Evolutionary conservation across 2,329 filamentous ascomycete species (phyloP).

Genomic region (Hymenoscyphus albidus): DNA sequence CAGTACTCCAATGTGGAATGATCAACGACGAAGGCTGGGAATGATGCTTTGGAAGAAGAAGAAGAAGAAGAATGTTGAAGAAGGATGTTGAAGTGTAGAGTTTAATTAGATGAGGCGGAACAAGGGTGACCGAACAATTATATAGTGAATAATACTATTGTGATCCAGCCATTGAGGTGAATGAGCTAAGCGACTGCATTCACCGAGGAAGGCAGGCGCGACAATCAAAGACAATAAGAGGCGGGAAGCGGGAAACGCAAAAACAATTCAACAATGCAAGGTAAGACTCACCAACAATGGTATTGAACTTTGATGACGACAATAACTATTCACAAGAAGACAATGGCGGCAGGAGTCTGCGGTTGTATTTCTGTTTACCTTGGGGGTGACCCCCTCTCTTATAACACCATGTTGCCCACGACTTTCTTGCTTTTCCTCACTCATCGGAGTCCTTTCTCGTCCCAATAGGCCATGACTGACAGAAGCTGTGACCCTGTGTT

Average conservation of each 20-base stretch:
- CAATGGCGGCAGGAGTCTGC: conserved; percentile 18
- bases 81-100: neutral
- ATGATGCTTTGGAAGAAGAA: neutral
- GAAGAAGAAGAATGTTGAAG: no score
- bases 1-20: neutral
- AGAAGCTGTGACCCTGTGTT: conserved; percentile 9
- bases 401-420: conserved; percentile 15
- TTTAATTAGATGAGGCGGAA: neutral
- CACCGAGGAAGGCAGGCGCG: neutral
- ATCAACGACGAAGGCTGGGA: neutral
- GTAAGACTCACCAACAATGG: conserved; percentile 20
- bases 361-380: conserved; percentile 10
- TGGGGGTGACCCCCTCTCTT: conserved; percentile 17
- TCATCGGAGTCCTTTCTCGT: neutral
- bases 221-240: neutral
- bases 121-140: neutral
- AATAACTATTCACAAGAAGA: conserved; percentile 16
- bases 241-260: neutral
- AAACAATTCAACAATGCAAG: neutral
- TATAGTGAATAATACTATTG: neutral
- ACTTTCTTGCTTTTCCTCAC: conserved; percentile 3
- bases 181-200: conserved; percentile 7
- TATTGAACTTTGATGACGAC: conserved; percentile 10
- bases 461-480: conserved; percentile 11
- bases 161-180: conserved; percentile 6